Conservation (phyloP, 495 filamentous ascomycete species). For the Neurospora terricola region DNA sequence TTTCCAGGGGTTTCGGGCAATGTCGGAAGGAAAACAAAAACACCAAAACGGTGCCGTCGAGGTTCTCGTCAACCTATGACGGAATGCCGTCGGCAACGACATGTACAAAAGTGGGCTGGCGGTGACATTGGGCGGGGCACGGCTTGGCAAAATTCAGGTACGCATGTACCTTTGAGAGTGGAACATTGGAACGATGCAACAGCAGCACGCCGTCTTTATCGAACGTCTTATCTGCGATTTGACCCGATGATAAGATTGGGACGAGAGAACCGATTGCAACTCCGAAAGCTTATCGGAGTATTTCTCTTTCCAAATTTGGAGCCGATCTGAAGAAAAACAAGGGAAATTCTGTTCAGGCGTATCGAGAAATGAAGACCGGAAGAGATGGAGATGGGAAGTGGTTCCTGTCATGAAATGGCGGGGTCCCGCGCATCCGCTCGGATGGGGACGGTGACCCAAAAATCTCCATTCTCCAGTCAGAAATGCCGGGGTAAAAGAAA, state of each 20-base stretch:
- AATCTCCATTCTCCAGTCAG: not conserved
- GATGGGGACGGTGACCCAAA: not conserved
- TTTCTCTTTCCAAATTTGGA: not conserved
- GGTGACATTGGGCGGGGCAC: conserved; percentile 4
- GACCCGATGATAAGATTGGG: not conserved
- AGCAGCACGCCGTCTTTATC: not conserved
- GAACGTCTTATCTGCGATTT: not conserved
- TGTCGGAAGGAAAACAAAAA: conserved; percentile 11
- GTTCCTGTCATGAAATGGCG: not conserved
- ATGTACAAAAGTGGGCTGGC: not conserved
- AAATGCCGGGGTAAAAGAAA: not conserved
- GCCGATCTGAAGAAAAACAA: not conserved
- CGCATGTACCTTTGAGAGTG: not conserved
- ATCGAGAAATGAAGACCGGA: not conserved
- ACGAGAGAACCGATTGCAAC: not conserved
- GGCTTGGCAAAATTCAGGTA: not conserved
- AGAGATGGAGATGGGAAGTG: not conserved
- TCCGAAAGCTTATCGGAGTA: not conserved
- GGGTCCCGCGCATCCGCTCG: not conserved
- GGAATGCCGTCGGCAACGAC: conserved; percentile 15
- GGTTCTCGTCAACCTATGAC: conserved; percentile 11
- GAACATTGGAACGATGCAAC: not conserved
- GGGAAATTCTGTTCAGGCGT: not conserved
- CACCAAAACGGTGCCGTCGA: not conserved
- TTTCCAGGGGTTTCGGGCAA: conserved; percentile 15